phyloP scores from a whole-genome alignment of 2,329 filamentous ascomycete species.

The Colletotrichum brevisporum region DNA sequence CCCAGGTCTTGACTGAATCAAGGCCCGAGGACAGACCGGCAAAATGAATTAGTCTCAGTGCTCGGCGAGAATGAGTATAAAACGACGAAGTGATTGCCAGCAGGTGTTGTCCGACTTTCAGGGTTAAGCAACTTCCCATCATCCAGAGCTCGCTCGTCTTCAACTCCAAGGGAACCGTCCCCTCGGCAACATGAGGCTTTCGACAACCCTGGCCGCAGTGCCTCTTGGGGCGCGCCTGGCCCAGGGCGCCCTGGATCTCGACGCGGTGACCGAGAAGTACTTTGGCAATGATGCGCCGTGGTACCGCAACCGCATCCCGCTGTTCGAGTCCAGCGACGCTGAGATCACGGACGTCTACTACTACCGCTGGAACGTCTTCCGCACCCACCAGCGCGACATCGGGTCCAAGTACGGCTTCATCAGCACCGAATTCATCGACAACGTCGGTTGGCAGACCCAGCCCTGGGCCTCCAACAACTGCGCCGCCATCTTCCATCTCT shows the following conservation, averaged over 20 bases:
- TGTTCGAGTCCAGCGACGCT: slow-evolving; percentile 27
- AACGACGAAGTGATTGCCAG: not conserved
- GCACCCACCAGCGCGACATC: slow-evolving; percentile 57
- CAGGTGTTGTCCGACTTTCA: not conserved
- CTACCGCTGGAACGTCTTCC: slow-evolving; percentile 58
- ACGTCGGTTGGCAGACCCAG: slow-evolving; percentile 45
- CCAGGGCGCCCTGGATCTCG: slow-evolving; percentile 9
- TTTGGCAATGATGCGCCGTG: slow-evolving; percentile 32
- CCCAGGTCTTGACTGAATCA: not conserved
- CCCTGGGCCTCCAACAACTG: slow-evolving; percentile 37
- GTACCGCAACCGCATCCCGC: slow-evolving; percentile 21
- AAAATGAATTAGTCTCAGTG: not conserved
- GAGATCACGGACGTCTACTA: slow-evolving; percentile 61
- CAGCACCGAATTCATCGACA: slow-evolving; percentile 59
- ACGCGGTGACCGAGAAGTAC: slow-evolving; percentile 19
- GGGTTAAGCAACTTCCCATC: not conserved
- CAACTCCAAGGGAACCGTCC: not conserved
- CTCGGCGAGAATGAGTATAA: not conserved
- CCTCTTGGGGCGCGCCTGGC: slow-evolving; percentile 11
- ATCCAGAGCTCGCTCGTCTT: not conserved
- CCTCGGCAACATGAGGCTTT: slow-evolving; percentile 11
- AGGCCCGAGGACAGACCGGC: not conserved
- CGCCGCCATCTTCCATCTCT: slow-evolving; percentile 55
- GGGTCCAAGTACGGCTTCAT: slow-evolving; percentile 57
- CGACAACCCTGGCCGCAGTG: slow-evolving; percentile 7